Evolutionary conservation across 73 alveolate species (phyloP).

Genomic region (Paramecium tetraurelia): DNA sequence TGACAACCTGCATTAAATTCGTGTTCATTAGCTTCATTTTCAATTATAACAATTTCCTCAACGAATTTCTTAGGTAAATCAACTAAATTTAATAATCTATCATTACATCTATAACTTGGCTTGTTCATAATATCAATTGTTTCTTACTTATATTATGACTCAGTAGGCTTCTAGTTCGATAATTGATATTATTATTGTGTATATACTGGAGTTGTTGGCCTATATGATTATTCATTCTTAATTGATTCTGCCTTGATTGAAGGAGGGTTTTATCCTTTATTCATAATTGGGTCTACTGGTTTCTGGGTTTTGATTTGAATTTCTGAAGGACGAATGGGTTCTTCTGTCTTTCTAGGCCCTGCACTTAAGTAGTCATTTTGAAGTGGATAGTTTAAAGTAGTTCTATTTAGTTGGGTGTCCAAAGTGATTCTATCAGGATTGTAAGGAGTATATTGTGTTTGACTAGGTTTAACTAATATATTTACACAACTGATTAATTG

Average conservation of each 20-base stretch:
- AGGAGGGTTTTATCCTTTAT: not conserved
- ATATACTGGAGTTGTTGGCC: not conserved
- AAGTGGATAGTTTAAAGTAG: not conserved
- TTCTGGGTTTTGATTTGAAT: not conserved
- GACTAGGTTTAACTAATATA: not conserved
- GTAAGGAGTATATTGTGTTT: not conserved
- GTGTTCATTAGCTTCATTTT: not conserved
- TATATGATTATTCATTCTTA: not conserved
- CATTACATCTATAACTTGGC: not conserved
- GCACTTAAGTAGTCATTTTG: not conserved
- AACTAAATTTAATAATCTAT: not conserved
- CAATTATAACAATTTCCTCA: not conserved
- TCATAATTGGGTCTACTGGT: not conserved
- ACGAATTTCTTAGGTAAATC: not conserved
- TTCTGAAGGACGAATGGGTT: not conserved
- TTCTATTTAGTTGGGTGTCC: not conserved
- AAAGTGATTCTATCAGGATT: not conserved
- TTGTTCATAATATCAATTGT: not conserved
- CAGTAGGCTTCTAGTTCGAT: not conserved
- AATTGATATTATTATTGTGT: not conserved
- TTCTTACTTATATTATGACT: not conserved
- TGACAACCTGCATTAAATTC: conserved; percentile 10
- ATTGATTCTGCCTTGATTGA: not conserved
- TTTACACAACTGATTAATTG: not conserved
- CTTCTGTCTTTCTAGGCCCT: not conserved